These are phyloP conservation scores for Dacryopinax primogenitus DNA, from an alignment of 768 basidiomycete genomes.

Conservation along the genomic window DNA sequence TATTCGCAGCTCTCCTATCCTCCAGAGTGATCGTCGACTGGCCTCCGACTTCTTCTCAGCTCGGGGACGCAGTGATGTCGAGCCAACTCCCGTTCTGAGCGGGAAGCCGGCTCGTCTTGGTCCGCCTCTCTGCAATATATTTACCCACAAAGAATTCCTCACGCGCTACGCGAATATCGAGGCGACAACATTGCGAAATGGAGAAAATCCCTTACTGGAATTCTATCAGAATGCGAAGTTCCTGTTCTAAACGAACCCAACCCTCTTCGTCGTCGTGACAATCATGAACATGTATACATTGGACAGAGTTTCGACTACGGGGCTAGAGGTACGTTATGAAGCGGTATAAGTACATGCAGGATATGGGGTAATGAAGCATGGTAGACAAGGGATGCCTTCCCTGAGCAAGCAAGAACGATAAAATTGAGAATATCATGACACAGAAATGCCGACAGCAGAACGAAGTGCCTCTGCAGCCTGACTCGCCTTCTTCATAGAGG, in stretches of 20 bases:
- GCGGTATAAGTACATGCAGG: slow-evolving; percentile 4
- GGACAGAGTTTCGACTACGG: not conserved
- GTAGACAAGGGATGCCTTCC: not conserved
- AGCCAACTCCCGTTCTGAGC: not conserved
- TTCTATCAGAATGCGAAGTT: slow-evolving; percentile 93
- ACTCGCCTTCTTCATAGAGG: not conserved
- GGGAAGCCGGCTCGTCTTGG: slow-evolving; percentile 45
- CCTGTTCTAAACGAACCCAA: slow-evolving; percentile 43
- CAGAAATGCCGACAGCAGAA: not conserved
- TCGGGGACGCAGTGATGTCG: not conserved
- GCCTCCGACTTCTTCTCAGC: slow-evolving; percentile 20
- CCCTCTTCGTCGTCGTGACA: not conserved
- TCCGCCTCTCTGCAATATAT: slow-evolving; percentile 70
- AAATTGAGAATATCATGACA: not conserved
- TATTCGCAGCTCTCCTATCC: slow-evolving; percentile 15
- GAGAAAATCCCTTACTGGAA: slow-evolving; percentile 78
- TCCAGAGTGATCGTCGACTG: slow-evolving; percentile 16
- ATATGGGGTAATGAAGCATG: not conserved
- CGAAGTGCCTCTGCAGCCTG: not conserved
- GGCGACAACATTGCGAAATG: slow-evolving; percentile 58
- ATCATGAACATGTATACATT: slow-evolving; percentile 5
- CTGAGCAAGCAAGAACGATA: not conserved
- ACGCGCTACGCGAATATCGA: slow-evolving; percentile 65
- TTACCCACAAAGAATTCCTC: slow-evolving; percentile 80
- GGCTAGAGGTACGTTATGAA: not conserved